phyloP scores from a whole-genome alignment of 257 asterid species.

The Craterostigma plantagineum region DNA sequence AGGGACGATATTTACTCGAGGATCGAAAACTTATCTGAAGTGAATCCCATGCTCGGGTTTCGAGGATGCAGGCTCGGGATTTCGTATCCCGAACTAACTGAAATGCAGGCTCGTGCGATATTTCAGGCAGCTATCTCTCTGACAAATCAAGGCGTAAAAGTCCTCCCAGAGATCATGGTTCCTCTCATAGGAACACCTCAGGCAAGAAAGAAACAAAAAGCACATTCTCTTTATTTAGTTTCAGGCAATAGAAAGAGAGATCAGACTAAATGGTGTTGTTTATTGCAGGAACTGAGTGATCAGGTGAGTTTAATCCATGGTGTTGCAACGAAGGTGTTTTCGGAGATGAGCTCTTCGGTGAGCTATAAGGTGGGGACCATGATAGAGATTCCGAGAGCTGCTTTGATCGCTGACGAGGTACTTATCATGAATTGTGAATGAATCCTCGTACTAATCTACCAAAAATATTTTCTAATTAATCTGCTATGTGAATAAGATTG shows the following conservation, averaged over 20 bases:
- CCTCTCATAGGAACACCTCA: conserved; percentile 94
- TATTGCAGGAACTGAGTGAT: conserved; percentile 56
- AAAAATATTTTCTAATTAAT: background rate
- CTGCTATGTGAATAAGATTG: conserved; percentile 30
- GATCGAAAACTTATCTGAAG: conserved; percentile 81
- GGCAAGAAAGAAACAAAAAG: no score
- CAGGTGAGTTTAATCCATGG: conserved; percentile 55
- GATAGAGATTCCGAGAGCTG: conserved; percentile 96
- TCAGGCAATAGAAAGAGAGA: no score
- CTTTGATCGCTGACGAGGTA: conserved; percentile 96
- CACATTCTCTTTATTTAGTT: no score
- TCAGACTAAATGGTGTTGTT: background rate
- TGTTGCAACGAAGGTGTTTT: conserved; percentile 56
- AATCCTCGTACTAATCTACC: background rate
- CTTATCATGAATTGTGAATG: no score
- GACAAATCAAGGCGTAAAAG: conserved; percentile 56
- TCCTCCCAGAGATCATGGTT: conserved; percentile 88
- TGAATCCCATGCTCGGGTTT: conserved; percentile 98
- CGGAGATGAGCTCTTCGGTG: conserved; percentile 53
- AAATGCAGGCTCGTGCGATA: conserved; percentile 92
- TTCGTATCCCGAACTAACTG: conserved; percentile 84
- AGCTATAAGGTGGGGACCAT: conserved; percentile 84
- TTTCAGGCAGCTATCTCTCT: conserved; percentile 74
- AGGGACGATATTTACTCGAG: conserved; percentile 66
- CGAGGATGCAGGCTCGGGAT: conserved; percentile 99